These are phyloP conservation scores for Mortierella sp. DNA, from an alignment of 371 early-diverging fungal genomes.

Conservation along the genomic window DNA sequence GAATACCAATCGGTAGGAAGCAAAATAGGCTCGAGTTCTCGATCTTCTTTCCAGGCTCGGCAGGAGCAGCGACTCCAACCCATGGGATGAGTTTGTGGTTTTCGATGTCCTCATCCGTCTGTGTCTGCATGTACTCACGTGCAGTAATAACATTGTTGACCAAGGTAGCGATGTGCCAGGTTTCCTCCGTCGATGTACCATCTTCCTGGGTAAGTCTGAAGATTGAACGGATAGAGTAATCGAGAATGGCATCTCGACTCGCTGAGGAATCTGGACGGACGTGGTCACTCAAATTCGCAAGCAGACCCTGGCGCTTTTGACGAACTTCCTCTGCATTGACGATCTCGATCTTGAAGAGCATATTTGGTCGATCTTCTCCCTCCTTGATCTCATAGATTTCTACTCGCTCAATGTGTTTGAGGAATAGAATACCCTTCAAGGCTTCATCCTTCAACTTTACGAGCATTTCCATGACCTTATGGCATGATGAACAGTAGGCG, in stretches of 20 bases:
- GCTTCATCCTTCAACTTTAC: slow-evolving; percentile 29
- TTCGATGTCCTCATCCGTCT: slow-evolving; percentile 15
- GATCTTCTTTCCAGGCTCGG: slow-evolving; percentile 4
- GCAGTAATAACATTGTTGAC: slow-evolving; percentile 34
- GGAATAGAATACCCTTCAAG: slow-evolving; percentile 39
- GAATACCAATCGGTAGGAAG: slow-evolving; percentile 52
- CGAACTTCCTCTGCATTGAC: slow-evolving; percentile 35
- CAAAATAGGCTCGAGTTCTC: slow-evolving; percentile 40
- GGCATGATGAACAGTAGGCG: background rate
- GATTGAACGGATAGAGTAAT: slow-evolving; percentile 18
- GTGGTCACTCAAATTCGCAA: slow-evolving; percentile 10
- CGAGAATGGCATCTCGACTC: slow-evolving; percentile 6
- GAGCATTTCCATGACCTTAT: slow-evolving; percentile 31
- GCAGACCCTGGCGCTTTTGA: slow-evolving; percentile 10
- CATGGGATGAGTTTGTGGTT: slow-evolving; percentile 51
- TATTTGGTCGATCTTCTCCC: slow-evolving; percentile 7
- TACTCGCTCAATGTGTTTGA: slow-evolving; percentile 48
- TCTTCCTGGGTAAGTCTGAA: slow-evolving; percentile 27
- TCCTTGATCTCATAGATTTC: slow-evolving; percentile 42
- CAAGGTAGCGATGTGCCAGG: slow-evolving; percentile 38
- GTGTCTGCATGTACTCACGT: slow-evolving; percentile 9
- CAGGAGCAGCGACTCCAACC: slow-evolving; percentile 50
- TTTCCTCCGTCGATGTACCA: background rate
- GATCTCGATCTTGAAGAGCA: slow-evolving; percentile 40
- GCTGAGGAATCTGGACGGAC: background rate